Evolutionary conservation across 2,329 filamentous ascomycete species (phyloP).

Genomic region (Venturia asperata): DNA sequence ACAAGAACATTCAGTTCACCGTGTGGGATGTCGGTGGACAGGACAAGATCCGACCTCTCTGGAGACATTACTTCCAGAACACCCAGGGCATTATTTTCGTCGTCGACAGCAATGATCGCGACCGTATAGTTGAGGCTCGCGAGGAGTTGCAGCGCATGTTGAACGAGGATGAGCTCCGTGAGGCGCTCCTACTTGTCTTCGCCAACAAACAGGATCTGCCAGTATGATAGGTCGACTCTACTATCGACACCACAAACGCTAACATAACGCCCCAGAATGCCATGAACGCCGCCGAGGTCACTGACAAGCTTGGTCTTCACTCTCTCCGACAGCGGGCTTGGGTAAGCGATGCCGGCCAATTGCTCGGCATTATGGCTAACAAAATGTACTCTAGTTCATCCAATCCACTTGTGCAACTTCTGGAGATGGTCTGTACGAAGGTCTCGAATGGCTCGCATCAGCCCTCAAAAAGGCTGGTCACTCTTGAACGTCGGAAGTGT

Average conservation of each 20-base stretch:
- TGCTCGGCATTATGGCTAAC: slow-evolving; percentile 14
- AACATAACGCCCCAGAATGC: slow-evolving; percentile 60
- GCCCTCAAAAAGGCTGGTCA: slow-evolving; percentile 20
- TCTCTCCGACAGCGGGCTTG: slow-evolving; percentile 96
- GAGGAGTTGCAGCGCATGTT: slow-evolving; percentile 95
- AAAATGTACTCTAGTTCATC: slow-evolving; percentile 61
- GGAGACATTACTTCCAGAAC: slow-evolving; percentile 94
- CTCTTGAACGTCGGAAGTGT: slow-evolving; percentile 14
- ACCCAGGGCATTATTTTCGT: slow-evolving; percentile 99
- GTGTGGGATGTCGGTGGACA: slow-evolving; percentile 98
- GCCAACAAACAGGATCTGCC: slow-evolving; percentile 98
- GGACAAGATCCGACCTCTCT: slow-evolving; percentile 96
- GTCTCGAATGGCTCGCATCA: slow-evolving; percentile 53
- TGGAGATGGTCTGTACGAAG: slow-evolving; percentile 98
- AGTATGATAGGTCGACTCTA: slow-evolving; percentile 51
- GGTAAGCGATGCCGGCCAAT: slow-evolving; percentile 58
- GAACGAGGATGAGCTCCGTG: slow-evolving; percentile 96
- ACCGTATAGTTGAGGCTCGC: slow-evolving; percentile 84
- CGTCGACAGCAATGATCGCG: slow-evolving; percentile 88
- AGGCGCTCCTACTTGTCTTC: slow-evolving; percentile 88
- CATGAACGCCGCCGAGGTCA: slow-evolving; percentile 99
- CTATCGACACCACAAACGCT: background rate
- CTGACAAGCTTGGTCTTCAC: slow-evolving; percentile 99
- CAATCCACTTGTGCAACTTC: slow-evolving; percentile 99
- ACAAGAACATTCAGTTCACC: slow-evolving; percentile 99